Evolutionary conservation across 768 basidiomycete species (phyloP), one percentile per base, ranked within the genome.

Genomic region (Boletus insuetus): DNA sequence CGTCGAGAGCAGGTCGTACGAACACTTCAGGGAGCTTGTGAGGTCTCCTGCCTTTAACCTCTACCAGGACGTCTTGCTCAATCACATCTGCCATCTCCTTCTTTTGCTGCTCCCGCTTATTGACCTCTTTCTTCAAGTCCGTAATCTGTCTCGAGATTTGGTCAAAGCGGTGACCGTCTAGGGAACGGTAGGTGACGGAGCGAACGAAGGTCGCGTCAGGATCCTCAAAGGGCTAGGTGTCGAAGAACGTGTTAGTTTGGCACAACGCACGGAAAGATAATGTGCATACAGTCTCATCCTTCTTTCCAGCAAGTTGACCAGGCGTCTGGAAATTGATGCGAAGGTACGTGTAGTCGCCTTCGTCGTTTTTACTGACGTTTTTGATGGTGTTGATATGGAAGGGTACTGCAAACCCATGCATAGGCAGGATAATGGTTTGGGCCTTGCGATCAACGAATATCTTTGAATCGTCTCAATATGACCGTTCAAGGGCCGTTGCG

Each of bases 321-420:
- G 97, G 97, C 0, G 96, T 97, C 71, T 98, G 94, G 76, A 98
- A 98, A 73, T 98, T 98, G 72, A 99, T 94, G 3, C 97, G 85
- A 51, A 99, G 80, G 64, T 91, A 93, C 0, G 94, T 95, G 69
- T 87, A 91, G 48, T 98, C 94, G 6, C 91, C 92, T 72, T 98
- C 97, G 59, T 99, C 96, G 59, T 84, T 97, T 76, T 98, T 98
- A 77, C 90, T 94, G 31, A 89, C 91, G 68, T 96, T 98, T 75
- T 99, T 98, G 60, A 99, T 93, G 2, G 94, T 94, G 67, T 96
- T 96, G 74, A 98, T 95, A 68, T 99, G 97, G 79, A 96, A 98
- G 0, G 96, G 94, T 0, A 96, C 94, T 0, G 94, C 93, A 64
- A 89, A 98, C 4, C 97, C 97, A 64, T 98, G 85, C 59, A 98